These are phyloP conservation scores for Dactylonectria estremocensis DNA, from an alignment of 2,329 filamentous ascomycete genomes.

Conservation along the genomic window DNA sequence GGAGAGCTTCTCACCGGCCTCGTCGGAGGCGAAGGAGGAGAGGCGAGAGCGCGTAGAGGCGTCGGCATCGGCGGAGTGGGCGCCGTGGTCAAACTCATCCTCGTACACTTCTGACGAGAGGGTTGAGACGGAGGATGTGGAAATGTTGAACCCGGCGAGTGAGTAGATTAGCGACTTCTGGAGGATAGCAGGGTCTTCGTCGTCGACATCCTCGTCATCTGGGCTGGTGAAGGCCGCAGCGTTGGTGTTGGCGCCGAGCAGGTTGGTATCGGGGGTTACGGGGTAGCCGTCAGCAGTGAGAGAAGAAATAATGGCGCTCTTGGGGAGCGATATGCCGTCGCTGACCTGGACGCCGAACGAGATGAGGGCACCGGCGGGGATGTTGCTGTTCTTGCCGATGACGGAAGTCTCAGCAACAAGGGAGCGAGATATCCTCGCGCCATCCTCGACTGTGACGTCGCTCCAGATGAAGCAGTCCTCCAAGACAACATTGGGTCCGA, in stretches of 20 bases:
- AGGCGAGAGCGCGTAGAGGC: conserved; percentile 73
- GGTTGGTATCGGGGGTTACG: conserved; percentile 58
- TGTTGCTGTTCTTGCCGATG: conserved; percentile 78
- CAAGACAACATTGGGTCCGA: conserved; percentile 87
- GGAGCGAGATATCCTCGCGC: conserved; percentile 77
- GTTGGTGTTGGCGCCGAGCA: conserved; percentile 67
- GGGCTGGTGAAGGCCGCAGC: conserved; percentile 65
- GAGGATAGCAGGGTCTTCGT: conserved; percentile 66
- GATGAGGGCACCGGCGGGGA: conserved; percentile 82
- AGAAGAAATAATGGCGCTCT: conserved; percentile 53
- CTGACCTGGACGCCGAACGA: conserved; percentile 84
- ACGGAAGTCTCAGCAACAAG: conserved; percentile 82
- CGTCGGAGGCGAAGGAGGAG: conserved; percentile 81
- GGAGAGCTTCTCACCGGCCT: conserved; percentile 69
- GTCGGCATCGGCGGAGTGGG: conserved; percentile 56
- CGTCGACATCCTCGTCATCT: conserved; percentile 65
- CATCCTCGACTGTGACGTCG: conserved; percentile 82
- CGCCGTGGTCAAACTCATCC: conserved; percentile 77
- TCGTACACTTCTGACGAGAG: conserved; percentile 76
- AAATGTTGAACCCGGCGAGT: conserved; percentile 67
- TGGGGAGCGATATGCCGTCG: conserved; percentile 67
- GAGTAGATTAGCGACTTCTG: conserved; percentile 71
- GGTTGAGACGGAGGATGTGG: conserved; percentile 70
- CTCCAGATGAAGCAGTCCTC: conserved; percentile 92
- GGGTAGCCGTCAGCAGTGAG: conserved; percentile 56